Evolutionary conservation across 176 grass and related monocot species (phyloP).

Genomic region (Oryza coarctata): DNA sequence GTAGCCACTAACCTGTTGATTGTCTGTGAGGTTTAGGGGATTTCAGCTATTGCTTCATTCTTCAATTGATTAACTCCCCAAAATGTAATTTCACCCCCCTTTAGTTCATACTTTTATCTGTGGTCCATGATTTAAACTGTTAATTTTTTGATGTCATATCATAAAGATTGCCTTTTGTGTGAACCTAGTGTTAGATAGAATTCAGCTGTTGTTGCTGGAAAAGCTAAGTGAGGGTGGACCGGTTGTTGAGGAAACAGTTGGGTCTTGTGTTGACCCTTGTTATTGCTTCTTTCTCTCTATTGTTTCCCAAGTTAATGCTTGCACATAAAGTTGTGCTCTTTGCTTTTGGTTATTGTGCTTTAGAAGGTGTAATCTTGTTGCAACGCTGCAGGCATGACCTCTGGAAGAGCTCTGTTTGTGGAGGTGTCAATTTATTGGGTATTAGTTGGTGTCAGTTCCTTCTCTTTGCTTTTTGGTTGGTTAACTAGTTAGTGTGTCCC

Average conservation of each 20-base stretch:
- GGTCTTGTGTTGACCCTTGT: slow-evolving; percentile 22
- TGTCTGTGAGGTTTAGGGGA: background rate
- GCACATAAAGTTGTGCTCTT: slow-evolving; percentile 11
- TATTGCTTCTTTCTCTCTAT: slow-evolving; percentile 1
- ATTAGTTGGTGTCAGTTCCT: slow-evolving; percentile 11
- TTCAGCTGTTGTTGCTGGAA: slow-evolving; percentile 19
- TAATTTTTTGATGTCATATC: background rate
- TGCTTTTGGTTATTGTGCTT: background rate
- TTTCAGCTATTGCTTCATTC: background rate
- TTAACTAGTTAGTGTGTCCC: background rate
- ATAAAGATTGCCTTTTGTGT: slow-evolving; percentile 21
- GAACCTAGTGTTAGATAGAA: slow-evolving; percentile 14
- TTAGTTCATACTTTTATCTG: background rate
- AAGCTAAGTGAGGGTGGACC: background rate
- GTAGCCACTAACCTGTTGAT: background rate
- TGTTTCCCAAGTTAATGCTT: slow-evolving; percentile 16
- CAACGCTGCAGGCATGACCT: background rate
- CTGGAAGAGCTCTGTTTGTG: background rate
- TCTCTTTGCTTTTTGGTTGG: slow-evolving; percentile 30
- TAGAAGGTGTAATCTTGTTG: background rate
- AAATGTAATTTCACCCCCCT: background rate
- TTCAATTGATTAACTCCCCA: background rate
- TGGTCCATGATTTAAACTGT: background rate
- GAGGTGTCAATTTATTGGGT: slow-evolving; percentile 3
- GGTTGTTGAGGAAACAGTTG: slow-evolving; percentile 18